Evolutionary conservation across 179 eudicot genomes (phyloP), one percentile per base, ranked within the genome.

Genomic region (Corrigiola litoralis): DNA sequence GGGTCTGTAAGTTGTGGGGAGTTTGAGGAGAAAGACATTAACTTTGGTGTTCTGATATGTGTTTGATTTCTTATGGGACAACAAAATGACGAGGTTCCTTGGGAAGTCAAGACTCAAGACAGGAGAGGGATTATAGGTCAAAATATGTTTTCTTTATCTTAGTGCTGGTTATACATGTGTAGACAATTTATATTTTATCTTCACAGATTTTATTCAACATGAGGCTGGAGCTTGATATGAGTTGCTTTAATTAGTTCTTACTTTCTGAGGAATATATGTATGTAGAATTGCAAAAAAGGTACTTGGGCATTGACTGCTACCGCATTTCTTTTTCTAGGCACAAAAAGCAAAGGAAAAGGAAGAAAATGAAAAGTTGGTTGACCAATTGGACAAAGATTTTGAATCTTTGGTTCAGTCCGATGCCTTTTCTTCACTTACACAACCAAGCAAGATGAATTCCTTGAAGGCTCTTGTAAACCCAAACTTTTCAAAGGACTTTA

Each of bases 341-440:
- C 78, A 86, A 77, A 91, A 80, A 72, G 92, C 90, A 28, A 86
- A 72, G 79, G 97, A 85, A 11, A 95, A 91, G 67, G 97, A 95
- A 82, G 97, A 95, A 82, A 86, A 78, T 75, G 92, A 79, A 54
- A 66, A 85, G 72, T 63, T 85, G 66, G 69, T 80, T 56, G 90
- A 85, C 2, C 79, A 95, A 54, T 70, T 95, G 83, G 96, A 95
- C 78, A 84, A 85, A 56, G 81, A 88, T 45, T 95, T 91, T 60
- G 71, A 84, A 56, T 85, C 97, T 24, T 49, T 91, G 63, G 87
- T 83, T 63, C 84, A 91, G 70, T 88, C 96, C 36, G 65, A 79
- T 58, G 88, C 92, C 8, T 72, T 92, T 70, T 72, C 85, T 20
- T 77, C 95, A 28, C 78, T 83, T 77, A 85, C 95, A 32, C 89